Base-by-base conservation (phyloP, 805 yeast species). In the Wickerhamiella alocasiicola region DNA sequence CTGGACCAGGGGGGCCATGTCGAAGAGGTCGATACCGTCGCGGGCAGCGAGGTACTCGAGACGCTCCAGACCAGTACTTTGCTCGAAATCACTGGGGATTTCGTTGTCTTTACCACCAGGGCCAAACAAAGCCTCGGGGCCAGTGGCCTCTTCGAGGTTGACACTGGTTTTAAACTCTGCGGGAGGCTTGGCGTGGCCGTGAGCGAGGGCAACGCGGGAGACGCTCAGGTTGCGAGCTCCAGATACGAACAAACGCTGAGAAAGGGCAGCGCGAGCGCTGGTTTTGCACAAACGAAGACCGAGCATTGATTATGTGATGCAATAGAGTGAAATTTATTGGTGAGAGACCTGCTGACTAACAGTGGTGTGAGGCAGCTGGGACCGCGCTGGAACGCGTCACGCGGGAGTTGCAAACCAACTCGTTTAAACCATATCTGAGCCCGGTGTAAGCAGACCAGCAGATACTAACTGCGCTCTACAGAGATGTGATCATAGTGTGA, bases 1-100 rank as follows among this genome's bases (percentile, higher is more conserved):
- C 50, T 85, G 65, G 49, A 83, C 83, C 59, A 91, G 75, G 53
- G 94, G 91, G 62, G 78, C 80, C 58, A 76, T 70, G 71, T 91
- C 97, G 60, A 62, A 64, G 49, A 91, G 72, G 56, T 91, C 96
- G 52, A 88, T 73, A 74, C 98, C 98, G 65, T 87, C 95, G 61
- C 82, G 68, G 66, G 84, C 81, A 68, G 93, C 96, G 57, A 91
- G 74, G 54, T 81, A 63, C 72, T 91, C 98, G 53, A 87, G 72
- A 76, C 98, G 85, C 67, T 82, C 97, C 59, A 88, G 70, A 81
- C 98, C 98, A 39, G 98, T 91, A 56, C 96, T 85, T 70, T 88
- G 97, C 57, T 91, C 95, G 52, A 82, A 61, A 64, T 87, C 95
- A 46, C 94, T 76, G 62, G 97, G 96, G 59, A 91, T 78, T 41